Percentiles rank a stretch among this genome's conserved stretches.
Evolutionary conservation across 2,329 filamentous ascomycete species (phyloP).

Genomic region (Chaetomium sp.): DNA sequence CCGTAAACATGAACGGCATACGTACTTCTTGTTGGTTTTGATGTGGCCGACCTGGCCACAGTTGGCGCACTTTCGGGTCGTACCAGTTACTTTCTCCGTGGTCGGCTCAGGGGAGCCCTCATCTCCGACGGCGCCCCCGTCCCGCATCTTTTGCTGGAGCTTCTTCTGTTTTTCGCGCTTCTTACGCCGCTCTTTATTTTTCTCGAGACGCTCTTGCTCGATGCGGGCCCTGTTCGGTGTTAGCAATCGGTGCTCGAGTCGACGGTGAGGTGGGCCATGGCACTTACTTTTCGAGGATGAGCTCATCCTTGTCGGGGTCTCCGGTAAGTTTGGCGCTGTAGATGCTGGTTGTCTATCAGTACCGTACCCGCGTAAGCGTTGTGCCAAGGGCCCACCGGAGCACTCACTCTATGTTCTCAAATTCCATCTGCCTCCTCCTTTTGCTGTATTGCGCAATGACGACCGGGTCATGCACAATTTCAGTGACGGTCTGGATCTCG

Average conservation of each 20-base stretch:
- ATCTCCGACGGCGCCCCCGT: constrained; percentile 43
- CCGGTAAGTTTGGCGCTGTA: constrained; percentile 65
- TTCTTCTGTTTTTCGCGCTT: constrained; percentile 89
- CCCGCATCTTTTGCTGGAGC: constrained; percentile 50
- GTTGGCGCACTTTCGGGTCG: constrained; percentile 92
- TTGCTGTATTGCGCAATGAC: constrained; percentile 90
- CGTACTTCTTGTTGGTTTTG: constrained; percentile 98
- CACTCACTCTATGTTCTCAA: constrained; percentile 70
- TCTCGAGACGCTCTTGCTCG: constrained; percentile 81
- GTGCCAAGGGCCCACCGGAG: not conserved
- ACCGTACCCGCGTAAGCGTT: not conserved
- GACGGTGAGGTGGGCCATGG: not conserved
- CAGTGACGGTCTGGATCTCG: constrained; percentile 61
- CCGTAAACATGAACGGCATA: constrained; percentile 31
- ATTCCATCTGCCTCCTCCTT: constrained; percentile 68
- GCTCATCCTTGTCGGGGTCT: constrained; percentile 65
- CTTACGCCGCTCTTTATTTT: constrained; percentile 87
- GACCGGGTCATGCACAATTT: constrained; percentile 75
- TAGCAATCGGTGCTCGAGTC: constrained; percentile 27
- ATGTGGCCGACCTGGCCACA: constrained; percentile 97
- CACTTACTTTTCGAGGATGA: constrained; percentile 58
- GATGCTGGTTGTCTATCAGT: constrained; percentile 47
- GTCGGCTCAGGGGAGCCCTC: constrained; percentile 54
- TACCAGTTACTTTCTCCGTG: constrained; percentile 62
- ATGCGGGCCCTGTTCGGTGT: constrained; percentile 59